These are phyloP conservation scores for Metschnikowia continentalis DNA, from an alignment of 805 yeast genomes.

Conservation along the genomic window DNA sequence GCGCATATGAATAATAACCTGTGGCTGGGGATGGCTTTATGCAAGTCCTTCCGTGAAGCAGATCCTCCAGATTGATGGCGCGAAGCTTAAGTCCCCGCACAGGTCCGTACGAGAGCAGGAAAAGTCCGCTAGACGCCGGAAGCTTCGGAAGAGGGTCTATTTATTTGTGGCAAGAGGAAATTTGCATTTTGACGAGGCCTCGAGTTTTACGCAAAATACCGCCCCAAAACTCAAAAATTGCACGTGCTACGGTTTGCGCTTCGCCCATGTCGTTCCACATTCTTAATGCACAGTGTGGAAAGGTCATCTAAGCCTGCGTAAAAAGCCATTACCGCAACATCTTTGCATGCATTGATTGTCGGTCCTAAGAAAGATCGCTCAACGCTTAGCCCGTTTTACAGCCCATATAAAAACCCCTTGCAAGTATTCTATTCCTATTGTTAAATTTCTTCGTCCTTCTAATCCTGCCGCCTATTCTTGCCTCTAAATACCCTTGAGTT, in stretches of 20 bases:
- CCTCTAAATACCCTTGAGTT: background rate
- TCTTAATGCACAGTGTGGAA: background rate
- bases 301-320: background rate
- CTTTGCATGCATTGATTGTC: conserved; percentile 2
- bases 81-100: background rate
- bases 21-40: background rate
- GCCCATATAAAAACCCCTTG: background rate
- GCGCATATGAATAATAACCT: background rate
- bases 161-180: background rate
- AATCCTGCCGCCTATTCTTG: background rate
- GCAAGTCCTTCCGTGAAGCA: background rate
- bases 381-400: background rate
- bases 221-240: background rate
- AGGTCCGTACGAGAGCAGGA: background rate
- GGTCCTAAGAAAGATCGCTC: background rate
- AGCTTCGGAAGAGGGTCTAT: no score
- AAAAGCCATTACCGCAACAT: conserved; percentile 3
- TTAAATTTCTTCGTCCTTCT: background rate
- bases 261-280: background rate
- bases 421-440: background rate
- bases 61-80: background rate
- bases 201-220: background rate
- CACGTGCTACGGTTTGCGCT: background rate
- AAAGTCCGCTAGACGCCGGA: no score
- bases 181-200: background rate